Evolutionary conservation across 257 asterid species (phyloP).

Genomic region (Capsicum pubescens): DNA sequence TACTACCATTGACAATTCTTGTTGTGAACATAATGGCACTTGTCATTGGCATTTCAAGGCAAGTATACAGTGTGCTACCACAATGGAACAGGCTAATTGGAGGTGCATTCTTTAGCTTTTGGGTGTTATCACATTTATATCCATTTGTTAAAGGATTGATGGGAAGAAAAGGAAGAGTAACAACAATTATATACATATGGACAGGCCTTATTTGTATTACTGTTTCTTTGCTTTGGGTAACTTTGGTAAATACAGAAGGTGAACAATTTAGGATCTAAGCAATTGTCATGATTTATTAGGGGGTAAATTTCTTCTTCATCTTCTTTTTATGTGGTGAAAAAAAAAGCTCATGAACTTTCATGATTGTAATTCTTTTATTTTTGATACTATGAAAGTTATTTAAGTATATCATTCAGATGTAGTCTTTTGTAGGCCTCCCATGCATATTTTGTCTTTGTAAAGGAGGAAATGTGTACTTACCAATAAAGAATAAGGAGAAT

Average conservation of each 20-base stretch:
- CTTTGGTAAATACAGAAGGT: conserved; percentile 1
- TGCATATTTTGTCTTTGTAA: neutral
- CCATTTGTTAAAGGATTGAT: conserved; percentile 87
- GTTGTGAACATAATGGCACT: conserved; percentile 64
- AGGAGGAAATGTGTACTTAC: conserved; percentile 21
- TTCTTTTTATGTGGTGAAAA: neutral
- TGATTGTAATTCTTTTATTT: neutral
- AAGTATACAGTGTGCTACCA: conserved; percentile 79
- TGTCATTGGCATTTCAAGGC: conserved; percentile 69
- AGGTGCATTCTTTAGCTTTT: conserved; percentile 84
- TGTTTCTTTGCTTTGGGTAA: conserved; percentile 75
- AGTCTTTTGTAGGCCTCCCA: neutral
- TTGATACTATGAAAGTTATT: neutral
- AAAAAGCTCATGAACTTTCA: neutral
- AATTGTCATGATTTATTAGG: neutral
- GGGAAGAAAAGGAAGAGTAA: conserved; percentile 88
- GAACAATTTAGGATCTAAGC: neutral
- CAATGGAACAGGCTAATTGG: conserved; percentile 92
- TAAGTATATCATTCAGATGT: neutral
- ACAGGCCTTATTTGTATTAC: conserved; percentile 81
- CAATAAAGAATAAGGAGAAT: neutral
- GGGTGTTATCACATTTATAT: conserved; percentile 91
- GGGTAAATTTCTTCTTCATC: neutral
- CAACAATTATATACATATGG: conserved; percentile 90
- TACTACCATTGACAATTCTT: conserved; percentile 71